Evolutionary conservation across 805 yeast species (phyloP), one percentile per base, ranked within the genome.

Genomic region (Wickerhamomyces mucosus): DNA sequence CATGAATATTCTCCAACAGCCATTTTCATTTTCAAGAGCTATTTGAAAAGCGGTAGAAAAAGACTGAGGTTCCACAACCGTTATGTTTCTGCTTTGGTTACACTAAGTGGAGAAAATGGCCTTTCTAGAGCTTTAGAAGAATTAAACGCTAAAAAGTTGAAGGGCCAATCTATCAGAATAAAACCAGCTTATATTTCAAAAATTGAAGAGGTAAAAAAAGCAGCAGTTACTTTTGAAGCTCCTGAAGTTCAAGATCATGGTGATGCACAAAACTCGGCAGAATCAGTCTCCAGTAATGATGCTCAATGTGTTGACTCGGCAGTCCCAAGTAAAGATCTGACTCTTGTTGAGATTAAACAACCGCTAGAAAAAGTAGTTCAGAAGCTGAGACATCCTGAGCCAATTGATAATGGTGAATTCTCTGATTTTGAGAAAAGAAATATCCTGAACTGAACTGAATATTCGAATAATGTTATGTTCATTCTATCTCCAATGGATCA

Each of bases 1-100:
- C 48, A 55, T 15, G 67, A 55, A 1, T 72, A 53, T 46, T 48
- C 50, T 10, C 74, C 78, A 9, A 55, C 57, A 21, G 69, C 63
- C 26, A 61, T 72, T 24, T 65, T 62, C 48, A 59, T 72, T 26
- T 67, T 62, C 45, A 65, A 61, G 43, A 59, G 59, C 24, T 57
- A 55, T 28, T 42, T 47, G 24, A 44, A 41, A 29, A 38, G 42
- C 33, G 44, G 47, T 26, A 42, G 41, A 20, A 28, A 27, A 30
- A 40, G 39, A 33, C 43, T 46, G 25, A 45, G 43, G 33, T 52
- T 61, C 37, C 53, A 30, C 16, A 59, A 56, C 28, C 56, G 57
- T 27, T 43, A 53, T 32, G 63, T 65, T 11, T 65, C 69, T 31
- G 84, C 82, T 31, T 65, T 67, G 56, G 68, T 63, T 31, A 69